These are phyloP conservation scores for Gossypium davidsonii DNA, from an alignment of 441 rosid species.

Conservation along the genomic window DNA sequence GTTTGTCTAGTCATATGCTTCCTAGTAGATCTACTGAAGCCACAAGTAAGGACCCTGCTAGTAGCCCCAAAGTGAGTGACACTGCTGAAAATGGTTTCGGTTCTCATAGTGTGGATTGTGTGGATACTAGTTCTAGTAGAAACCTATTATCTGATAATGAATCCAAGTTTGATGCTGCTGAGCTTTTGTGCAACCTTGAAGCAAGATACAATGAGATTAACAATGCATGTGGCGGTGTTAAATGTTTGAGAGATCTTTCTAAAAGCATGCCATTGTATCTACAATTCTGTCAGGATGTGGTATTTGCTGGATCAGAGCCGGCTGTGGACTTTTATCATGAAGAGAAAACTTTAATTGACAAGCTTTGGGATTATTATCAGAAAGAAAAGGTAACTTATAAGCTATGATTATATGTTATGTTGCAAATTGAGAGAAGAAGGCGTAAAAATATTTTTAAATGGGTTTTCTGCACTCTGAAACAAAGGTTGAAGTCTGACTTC, in stretches of 20 bases:
- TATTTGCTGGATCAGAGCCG: constrained; percentile 59
- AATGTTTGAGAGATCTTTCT: constrained; percentile 29
- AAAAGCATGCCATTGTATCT: constrained; percentile 54
- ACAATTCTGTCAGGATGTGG: constrained; percentile 55
- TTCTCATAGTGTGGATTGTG: constrained; percentile 19
- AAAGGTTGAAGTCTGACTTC: not conserved
- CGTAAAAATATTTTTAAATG: not conserved
- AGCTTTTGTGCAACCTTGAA: constrained; percentile 41
- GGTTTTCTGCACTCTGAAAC: not conserved
- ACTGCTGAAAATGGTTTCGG: constrained; percentile 13
- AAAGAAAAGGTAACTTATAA: constrained; percentile 35
- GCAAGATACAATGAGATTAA: constrained; percentile 29
- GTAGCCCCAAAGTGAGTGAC: constrained; percentile 13
- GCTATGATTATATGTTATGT: not conserved
- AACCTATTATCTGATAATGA: constrained; percentile 14
- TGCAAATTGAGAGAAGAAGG: not conserved
- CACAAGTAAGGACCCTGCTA: constrained; percentile 9
- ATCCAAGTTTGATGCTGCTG: constrained; percentile 28
- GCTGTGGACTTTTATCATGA: constrained; percentile 32
- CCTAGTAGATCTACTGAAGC: constrained; percentile 10
- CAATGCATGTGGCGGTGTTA: constrained; percentile 23
- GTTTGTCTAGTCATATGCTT: constrained; percentile 20
- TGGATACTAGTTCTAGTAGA: constrained; percentile 15
- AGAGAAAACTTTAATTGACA: constrained; percentile 38
- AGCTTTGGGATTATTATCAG: constrained; percentile 52